Evolutionary conservation across 176 grass and related monocot genomes (phyloP), one percentile per base, ranked within the genome.

Genomic region (Stipa capillata): DNA sequence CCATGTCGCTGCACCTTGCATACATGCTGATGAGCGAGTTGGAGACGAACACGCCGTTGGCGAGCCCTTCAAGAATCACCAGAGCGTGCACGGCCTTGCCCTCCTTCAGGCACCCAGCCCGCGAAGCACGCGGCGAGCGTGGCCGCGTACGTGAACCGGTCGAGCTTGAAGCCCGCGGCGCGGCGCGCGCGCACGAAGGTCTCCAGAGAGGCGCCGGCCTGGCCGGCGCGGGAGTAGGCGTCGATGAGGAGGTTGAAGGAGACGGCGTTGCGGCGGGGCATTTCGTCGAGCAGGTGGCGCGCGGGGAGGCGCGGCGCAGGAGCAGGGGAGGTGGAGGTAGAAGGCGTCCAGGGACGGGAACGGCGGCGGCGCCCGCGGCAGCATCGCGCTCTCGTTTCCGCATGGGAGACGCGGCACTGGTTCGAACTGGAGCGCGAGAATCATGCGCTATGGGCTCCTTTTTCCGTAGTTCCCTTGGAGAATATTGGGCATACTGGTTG

Each of bases 1-100:
- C 58, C 51, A 90, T 85, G 9, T 82, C 17, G 23, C 87, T 66
- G 48, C 91, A 90, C 63, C 58, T 78, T 7, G 83, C 63, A 34
- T 91, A 94, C 85, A 94, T 88, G 65, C 87, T 84, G 20, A 91
- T 45, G 10, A 90, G 70, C 6, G 79, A 91, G 65, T 91, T 86
- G 34, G 79, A 73, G 41, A 91, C 25, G 63, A 91, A 89, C 71
- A 68, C 33, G 13, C 48, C 50, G 1, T 36, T 47, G 13, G 40
- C 12, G 63, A 83, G 32, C 37, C 88, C 88, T 29, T 61, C 25
- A 27, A 64, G 70, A 27, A 82, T 13, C 12, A 69, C 62, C 29
- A 91, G 62, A 20, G 52, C 74, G 69, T 89, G 92, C 33, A 91
- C 73, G 32, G 48, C 76, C 72, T 81, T 91, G 14, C 88, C 91